Base-by-base conservation (phyloP, 371 early-diverging fungal genomes). In the Thermomucor indicae-seudaticae region DNA sequence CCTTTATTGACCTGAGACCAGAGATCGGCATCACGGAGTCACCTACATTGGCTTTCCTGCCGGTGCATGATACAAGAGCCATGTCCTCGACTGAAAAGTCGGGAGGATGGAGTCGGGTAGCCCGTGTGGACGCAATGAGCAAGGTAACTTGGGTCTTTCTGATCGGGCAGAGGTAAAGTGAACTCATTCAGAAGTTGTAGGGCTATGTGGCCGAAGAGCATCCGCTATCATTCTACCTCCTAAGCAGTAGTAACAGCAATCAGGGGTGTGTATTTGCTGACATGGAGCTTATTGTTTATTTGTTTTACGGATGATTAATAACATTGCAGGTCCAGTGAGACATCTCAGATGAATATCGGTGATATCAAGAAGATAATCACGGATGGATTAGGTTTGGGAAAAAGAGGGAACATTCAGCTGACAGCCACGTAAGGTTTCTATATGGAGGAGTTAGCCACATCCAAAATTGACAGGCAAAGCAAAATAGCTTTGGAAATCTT, bases 401-500 rank as follows among this genome's bases (percentile, higher is more conserved):
- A 56, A 17, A 39, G 31, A 27, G 30, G 28, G 7, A 42, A 57
- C 30, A 47, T 67, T 2, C 44, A 54, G 27, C 12, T 70, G 23
- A 62, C 63, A 50, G 71, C 71, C 4, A 66, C 49, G 70, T 70
- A 49, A 60, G 40, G 10, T 30, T 14, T 19, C 19, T 37, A 16
- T 10, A 4, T 5, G 37, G 5, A 11, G 37, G 37, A 16, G 38
- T 17, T 14, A 2, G 17, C 40, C 19, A 10, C 40, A 41, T 47
- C 17, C 32, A 40, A 40, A 38, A 12, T 27, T 25, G 4, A 5
- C 4, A 4, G 22, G 7, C 27, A 16, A 12, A n/a, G n/a, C 16
- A 39, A 19, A 25, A 8, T 55, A 70, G 72, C 50, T 67, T 71
- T 56, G 72, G 72, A n/a, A 42, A 65, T 42, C 22, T 63, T 19